Evolutionary conservation across 192 early-diverging fungal species (phyloP).

Genomic region (Paraglomus brasilianum): DNA sequence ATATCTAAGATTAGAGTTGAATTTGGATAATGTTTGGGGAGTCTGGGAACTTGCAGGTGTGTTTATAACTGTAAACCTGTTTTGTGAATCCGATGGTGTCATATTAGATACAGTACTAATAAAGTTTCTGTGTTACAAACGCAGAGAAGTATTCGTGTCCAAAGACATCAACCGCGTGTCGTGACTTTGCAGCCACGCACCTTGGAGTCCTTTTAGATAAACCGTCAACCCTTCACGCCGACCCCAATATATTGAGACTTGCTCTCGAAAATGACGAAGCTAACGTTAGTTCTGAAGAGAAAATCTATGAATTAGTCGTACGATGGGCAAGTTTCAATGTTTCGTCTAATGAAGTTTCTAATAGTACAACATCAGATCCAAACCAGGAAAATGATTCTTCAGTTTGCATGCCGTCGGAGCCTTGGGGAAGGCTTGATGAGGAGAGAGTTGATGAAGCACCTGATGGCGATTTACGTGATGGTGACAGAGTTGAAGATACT

Average conservation of each 20-base stretch:
- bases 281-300: conserved; percentile 33
- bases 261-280: conserved; percentile 36
- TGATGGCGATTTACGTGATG: not conserved
- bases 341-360: not conserved
- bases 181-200: conserved; percentile 30
- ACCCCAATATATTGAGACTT: conserved; percentile 32
- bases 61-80: not conserved
- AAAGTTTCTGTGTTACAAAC: not conserved
- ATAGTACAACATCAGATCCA: not conserved
- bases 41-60: conserved; percentile 42
- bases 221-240: conserved; percentile 29
- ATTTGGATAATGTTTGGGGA: conserved; percentile 35
- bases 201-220: conserved; percentile 29
- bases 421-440: not conserved
- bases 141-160: conserved; percentile 32
- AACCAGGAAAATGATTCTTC: not conserved
- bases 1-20: conserved; percentile 33
- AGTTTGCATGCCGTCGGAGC: conserved; percentile 24
- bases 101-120: too few species aligned
- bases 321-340: conserved; percentile 30
- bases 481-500: not conserved
- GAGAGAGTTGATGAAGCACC: not conserved
- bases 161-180: conserved; percentile 34
- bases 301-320: conserved; percentile 34
- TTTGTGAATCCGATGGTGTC: too few species aligned